Conservation (phyloP, 2,329 filamentous ascomycete genomes). For the Neonectria hederae region DNA sequence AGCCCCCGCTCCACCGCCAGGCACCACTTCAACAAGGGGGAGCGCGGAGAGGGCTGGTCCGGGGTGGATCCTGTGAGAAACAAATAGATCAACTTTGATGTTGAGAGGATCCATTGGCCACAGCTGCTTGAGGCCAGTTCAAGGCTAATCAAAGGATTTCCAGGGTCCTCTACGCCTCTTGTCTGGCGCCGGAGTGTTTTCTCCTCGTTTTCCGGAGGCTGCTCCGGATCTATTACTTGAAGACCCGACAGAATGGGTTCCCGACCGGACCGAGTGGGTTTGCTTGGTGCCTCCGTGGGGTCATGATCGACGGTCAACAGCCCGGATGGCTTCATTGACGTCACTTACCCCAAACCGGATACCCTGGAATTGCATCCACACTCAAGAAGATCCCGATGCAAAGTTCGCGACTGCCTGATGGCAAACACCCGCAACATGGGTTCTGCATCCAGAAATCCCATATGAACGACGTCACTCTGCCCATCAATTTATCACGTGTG, state of each 20-base stretch:
- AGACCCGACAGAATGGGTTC: slow-evolving; percentile 25
- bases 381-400: slow-evolving; percentile 1
- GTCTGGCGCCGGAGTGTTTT: slow-evolving; percentile 34
- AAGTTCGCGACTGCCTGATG: not conserved
- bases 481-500: not conserved
- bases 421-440: not conserved
- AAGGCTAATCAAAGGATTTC: slow-evolving; percentile 9
- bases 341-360: slow-evolving; percentile 21
- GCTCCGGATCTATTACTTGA: not conserved
- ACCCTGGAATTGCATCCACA: not conserved
- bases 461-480: not conserved
- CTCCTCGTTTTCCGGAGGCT: slow-evolving; percentile 25
- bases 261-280: slow-evolving; percentile 14
- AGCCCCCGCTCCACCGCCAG: slow-evolving; percentile 16
- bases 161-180: slow-evolving; percentile 6
- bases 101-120: slow-evolving; percentile 7
- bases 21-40: slow-evolving; percentile 16
- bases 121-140: not conserved
- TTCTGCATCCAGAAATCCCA: not conserved
- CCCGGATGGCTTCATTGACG: slow-evolving; percentile 39
- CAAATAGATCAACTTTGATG: not conserved
- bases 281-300: slow-evolving; percentile 18
- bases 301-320: slow-evolving; percentile 27
- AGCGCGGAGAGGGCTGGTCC: slow-evolving; percentile 37
- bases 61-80: slow-evolving; percentile 19